phyloP scores from a whole-genome alignment of 345 rosid species.

The Streptanthus diversifolius region DNA sequence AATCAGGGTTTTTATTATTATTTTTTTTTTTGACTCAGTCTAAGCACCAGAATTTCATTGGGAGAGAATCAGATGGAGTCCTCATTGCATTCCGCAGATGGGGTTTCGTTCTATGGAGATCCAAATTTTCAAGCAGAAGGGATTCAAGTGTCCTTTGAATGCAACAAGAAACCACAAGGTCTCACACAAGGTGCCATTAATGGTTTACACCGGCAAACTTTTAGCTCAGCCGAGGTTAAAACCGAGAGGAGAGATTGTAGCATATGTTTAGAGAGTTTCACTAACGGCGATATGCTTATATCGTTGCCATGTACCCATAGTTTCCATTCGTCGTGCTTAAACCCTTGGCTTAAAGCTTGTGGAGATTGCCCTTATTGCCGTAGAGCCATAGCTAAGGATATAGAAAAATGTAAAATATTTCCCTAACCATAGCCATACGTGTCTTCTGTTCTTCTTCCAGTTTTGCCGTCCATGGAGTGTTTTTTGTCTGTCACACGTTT shows the following conservation, averaged over 20 bases:
- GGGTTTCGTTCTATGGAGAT: neutral
- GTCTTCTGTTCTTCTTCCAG: neutral
- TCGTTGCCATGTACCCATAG: constrained; percentile 62
- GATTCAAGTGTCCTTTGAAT: constrained; percentile 25
- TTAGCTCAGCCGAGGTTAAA: constrained; percentile 32
- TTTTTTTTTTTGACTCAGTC: constrained; percentile 4
- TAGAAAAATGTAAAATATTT: constrained; percentile 6
- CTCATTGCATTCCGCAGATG: neutral
- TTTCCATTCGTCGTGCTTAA: constrained; percentile 73
- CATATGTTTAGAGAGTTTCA: constrained; percentile 84
- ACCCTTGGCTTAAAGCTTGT: constrained; percentile 82
- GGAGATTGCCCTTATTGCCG: constrained; percentile 97
- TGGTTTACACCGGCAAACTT: constrained; percentile 47
- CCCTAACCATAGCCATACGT: constrained; percentile 8
- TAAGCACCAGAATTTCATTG: constrained; percentile 14
- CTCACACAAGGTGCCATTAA: constrained; percentile 52
- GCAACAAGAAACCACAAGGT: constrained; percentile 69
- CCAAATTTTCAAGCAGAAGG: constrained; percentile 32
- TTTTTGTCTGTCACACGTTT: constrained; percentile 5
- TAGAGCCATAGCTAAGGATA: constrained; percentile 32
- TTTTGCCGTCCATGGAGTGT: constrained; percentile 9
- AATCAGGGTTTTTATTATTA: neutral
- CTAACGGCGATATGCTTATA: constrained; percentile 54
- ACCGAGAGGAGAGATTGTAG: constrained; percentile 31
- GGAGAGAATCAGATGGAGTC: constrained; percentile 25